These are phyloP conservation scores for Oryza brachyantha DNA, from an alignment of 176 grass and related monocot genomes.

Conservation along the genomic window DNA sequence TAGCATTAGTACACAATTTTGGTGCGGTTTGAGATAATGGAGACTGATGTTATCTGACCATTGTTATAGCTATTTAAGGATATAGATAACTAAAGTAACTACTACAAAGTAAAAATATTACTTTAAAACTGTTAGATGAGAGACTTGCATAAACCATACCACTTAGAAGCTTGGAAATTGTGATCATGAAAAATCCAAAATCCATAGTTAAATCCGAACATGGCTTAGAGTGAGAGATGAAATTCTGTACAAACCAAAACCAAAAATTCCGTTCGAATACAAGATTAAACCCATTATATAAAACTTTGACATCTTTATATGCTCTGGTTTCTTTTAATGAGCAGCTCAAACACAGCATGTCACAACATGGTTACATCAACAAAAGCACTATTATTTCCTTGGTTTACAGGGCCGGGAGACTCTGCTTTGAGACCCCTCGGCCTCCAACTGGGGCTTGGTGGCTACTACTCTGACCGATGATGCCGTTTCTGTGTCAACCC, in stretches of 20 bases:
- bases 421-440: constrained; percentile 31
- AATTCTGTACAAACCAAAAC: not conserved
- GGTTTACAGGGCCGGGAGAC: constrained; percentile 18
- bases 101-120: too few relatives aligned
- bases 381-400: constrained; percentile 32
- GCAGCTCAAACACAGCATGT: constrained; percentile 11
- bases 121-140: too few relatives aligned
- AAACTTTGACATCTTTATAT: not conserved
- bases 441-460: not conserved
- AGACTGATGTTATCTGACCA: too few relatives aligned
- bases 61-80: too few relatives aligned
- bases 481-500: not conserved
- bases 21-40: too few relatives aligned
- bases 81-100: too few relatives aligned
- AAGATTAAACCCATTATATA: not conserved
- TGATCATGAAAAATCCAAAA: too few relatives aligned
- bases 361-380: not conserved
- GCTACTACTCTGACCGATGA: not conserved
- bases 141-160: too few relatives aligned
- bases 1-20: too few relatives aligned
- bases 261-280: not conserved
- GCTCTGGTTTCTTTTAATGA: not conserved
- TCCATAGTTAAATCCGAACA: too few relatives aligned
- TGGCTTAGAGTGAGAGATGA: too few relatives aligned
- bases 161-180: too few relatives aligned